Base-by-base conservation (phyloP, 202 grass and related monocot species). In the Zizania palustris region DNA sequence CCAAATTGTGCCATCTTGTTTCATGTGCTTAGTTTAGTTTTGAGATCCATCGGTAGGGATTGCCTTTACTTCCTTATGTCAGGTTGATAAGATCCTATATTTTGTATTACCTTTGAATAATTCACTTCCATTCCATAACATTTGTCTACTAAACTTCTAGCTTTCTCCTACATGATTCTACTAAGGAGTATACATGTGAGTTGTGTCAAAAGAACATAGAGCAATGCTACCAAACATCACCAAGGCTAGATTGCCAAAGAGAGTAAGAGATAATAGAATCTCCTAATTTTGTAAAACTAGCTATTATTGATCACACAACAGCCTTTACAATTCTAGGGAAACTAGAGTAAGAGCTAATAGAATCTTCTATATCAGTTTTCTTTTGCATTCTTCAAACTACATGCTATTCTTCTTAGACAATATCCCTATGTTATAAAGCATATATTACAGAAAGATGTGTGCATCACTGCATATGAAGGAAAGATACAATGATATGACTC, bases 301-400 rank as follows among this genome's bases (percentile, higher is more conserved):
- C 45, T 5, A 68, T 66, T 59, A 83, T 48, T 20, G 46, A 83
- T 57, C 75, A 83, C 59, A 65, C 21, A 33, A 21, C 53, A 75
- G 51, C 78, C 43, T 72, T 20, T n/a, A 60, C 79, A 60, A 21
- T 67, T 71, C 55, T 68, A 28, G 28, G 28, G 28, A 28, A 2
- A 28, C 11, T 72, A 62, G 79, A 87, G 53, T 75, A 75, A 90
- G n/a, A n/a, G n/a, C n/a, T 68, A 91, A 91, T 98, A 98, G 95
- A 89, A 89, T 98, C 89, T 83, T 28, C 28, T 28, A 2, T 28
- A 28, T 28, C 2, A 28, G 28, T 28, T 28, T 28, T 0, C 2
- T 28, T 28, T 19, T 70, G 64, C 49, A 65, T 10, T 65, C 37
- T 57, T 37, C 2, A 57, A 14, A 3, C 22, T 62, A 56, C 57